Conservation (phyloP, 2,329 filamentous ascomycete genomes). For the Hymenoscyphus infarciens region DNA sequence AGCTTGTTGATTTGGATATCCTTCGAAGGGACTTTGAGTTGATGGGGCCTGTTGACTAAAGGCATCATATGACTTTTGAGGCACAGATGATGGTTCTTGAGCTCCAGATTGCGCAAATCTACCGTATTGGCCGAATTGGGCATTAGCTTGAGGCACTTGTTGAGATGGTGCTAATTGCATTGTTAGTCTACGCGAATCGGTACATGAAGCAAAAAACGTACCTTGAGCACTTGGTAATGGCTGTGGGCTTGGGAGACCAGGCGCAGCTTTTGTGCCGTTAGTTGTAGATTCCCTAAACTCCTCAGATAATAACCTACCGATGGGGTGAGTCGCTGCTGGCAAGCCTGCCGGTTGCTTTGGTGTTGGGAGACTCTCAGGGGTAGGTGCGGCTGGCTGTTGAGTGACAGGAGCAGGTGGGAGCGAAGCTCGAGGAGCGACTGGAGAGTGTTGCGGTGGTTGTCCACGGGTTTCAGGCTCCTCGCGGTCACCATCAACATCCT, state of each 20-base stretch:
- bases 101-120: constrained; percentile 62
- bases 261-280: constrained; percentile 27
- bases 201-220: constrained; percentile 22
- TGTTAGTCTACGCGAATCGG: background rate
- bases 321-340: constrained; percentile 44
- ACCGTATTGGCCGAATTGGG: constrained; percentile 59
- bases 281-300: constrained; percentile 11
- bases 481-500: constrained; percentile 89
- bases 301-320: constrained; percentile 38
- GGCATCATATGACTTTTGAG: constrained; percentile 82
- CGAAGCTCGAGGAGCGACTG: constrained; percentile 79
- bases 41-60: constrained; percentile 72
- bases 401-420: constrained; percentile 63
- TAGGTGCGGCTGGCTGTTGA: constrained; percentile 46
- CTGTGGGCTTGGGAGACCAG: constrained; percentile 37
- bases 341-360: constrained; percentile 44
- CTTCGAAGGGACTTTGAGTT: constrained; percentile 58
- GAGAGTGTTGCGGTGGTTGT: constrained; percentile 90
- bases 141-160: constrained; percentile 32
- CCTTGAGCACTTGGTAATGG: constrained; percentile 38
- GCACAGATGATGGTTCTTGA: constrained; percentile 56
- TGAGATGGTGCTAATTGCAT: constrained; percentile 23
- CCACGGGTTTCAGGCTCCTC: constrained; percentile 94
- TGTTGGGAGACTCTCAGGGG: constrained; percentile 52
- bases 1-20: constrained; percentile 55